These are phyloP conservation scores for Tylopilus subfusipes DNA, from an alignment of 768 basidiomycete genomes.

Conservation along the genomic window DNA sequence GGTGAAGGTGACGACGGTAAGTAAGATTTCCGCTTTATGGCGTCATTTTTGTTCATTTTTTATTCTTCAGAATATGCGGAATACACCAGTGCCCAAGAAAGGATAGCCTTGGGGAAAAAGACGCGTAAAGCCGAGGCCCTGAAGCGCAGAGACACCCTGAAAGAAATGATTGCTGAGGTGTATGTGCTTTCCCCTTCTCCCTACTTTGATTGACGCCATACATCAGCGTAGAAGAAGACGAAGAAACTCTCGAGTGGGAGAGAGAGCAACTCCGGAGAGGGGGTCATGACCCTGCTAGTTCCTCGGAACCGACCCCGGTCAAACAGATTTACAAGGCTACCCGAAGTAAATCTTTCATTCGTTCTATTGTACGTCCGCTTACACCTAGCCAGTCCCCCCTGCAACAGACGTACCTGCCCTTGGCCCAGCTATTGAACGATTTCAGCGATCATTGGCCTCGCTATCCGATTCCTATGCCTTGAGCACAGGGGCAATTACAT, in stretches of 20 bases:
- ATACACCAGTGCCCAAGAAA: conserved; percentile 82
- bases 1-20: conserved; percentile 87
- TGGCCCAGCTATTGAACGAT: conserved; percentile 53
- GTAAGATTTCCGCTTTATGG: conserved; percentile 16
- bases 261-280: conserved; percentile 77
- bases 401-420: conserved; percentile 62
- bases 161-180: conserved; percentile 82
- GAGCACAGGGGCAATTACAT: conserved; percentile 53
- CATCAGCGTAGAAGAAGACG: conserved; percentile 72
- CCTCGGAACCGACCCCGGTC: conserved; percentile 31
- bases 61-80: conserved; percentile 68
- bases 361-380: conserved; percentile 7
- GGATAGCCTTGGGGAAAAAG: conserved; percentile 83
- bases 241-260: conserved; percentile 85
- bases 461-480: conserved; percentile 66
- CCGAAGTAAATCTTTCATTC: conserved; percentile 49
- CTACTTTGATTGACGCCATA: conserved; percentile 1
- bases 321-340: conserved; percentile 69
- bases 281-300: conserved; percentile 47
- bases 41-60: conserved; percentile 7
- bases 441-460: conserved; percentile 56
- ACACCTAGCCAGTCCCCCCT: conserved; percentile 54
- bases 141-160: conserved; percentile 66
- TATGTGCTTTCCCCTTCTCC: conserved; percentile 35
- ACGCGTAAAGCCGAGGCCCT: conserved; percentile 66